phyloP scores from a whole-genome alignment of 1,284 basidiomycete species.

The Cutaneotrichosporon cavernicola region DNA sequence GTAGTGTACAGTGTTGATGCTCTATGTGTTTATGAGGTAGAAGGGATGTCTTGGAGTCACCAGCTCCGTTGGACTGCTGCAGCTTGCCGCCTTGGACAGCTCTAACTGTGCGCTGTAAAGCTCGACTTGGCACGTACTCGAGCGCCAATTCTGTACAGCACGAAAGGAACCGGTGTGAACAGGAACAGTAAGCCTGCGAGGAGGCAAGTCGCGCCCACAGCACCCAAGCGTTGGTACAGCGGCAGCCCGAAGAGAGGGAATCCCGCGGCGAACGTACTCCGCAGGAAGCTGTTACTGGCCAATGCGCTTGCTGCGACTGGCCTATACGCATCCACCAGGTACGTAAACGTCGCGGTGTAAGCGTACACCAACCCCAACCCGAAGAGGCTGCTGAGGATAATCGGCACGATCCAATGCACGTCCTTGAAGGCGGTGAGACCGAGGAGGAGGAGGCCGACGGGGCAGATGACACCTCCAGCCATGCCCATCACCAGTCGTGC shows the following conservation, averaged over 20 bases:
- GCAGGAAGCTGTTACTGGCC: conserved; percentile 68
- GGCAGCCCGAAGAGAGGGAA: conserved; percentile 62
- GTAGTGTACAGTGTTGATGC: conserved; percentile 7
- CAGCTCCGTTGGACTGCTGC: neutral
- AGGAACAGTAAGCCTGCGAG: conserved; percentile 67
- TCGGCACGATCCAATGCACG: conserved; percentile 64
- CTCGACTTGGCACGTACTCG: conserved; percentile 30
- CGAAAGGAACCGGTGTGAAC: conserved; percentile 68
- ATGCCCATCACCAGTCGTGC: conserved; percentile 65
- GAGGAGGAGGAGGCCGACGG: conserved; percentile 68
- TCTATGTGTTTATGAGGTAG: neutral
- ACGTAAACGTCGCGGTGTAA: conserved; percentile 68
- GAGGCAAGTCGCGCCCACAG: conserved; percentile 72
- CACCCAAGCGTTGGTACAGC: conserved; percentile 59
- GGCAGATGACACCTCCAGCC: conserved; percentile 66
- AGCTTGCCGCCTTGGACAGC: neutral
- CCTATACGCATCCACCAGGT: conserved; percentile 61
- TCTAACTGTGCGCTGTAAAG: conserved; percentile 7
- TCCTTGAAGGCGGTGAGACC: conserved; percentile 67
- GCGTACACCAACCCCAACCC: conserved; percentile 58
- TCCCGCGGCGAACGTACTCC: conserved; percentile 66
- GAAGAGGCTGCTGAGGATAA: conserved; percentile 39
- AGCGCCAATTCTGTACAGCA: conserved; percentile 50
- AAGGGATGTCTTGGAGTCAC: neutral
- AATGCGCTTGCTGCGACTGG: conserved; percentile 75